phyloP scores from a whole-genome alignment of 75 land plant genomes.

The Picea glauca region DNA sequence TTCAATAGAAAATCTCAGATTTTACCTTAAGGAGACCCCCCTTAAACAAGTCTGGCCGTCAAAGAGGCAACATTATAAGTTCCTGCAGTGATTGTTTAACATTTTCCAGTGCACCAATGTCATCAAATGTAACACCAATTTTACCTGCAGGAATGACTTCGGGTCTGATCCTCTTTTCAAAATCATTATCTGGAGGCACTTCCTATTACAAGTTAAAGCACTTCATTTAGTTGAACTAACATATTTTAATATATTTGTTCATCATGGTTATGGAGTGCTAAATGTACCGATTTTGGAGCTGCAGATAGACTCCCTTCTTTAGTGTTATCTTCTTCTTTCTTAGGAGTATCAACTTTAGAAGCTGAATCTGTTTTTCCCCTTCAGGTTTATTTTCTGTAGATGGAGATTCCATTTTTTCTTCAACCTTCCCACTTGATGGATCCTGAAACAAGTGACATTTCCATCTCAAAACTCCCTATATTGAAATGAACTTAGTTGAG shows the following conservation, averaged over 20 bases:
- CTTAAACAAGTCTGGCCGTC: conserved; percentile 77
- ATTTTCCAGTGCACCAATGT: conserved; percentile 81
- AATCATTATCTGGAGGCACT: conserved; percentile 78
- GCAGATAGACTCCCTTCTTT: conserved; percentile 28
- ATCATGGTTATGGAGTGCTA: not conserved
- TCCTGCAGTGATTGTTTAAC: conserved; percentile 87
- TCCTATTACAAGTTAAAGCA: conserved; percentile 38
- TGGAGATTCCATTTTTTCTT: conserved; percentile 26
- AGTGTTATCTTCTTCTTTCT: conserved; percentile 10
- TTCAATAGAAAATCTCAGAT: not conserved
- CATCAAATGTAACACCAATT: conserved; percentile 72
- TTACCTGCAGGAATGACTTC: conserved; percentile 89
- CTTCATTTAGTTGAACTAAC: not conserved
- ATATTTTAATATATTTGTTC: not conserved
- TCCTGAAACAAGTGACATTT: conserved; percentile 19
- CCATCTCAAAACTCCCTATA: not conserved
- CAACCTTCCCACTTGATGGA: conserved; percentile 25
- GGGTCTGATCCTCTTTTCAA: conserved; percentile 91
- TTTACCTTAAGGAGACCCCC: conserved; percentile 76
- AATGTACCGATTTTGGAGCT: conserved; percentile 23
- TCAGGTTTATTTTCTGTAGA: conserved; percentile 34
- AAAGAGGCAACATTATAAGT: conserved; percentile 84
- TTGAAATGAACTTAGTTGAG: too few relatives aligned
- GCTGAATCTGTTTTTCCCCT: conserved; percentile 26
- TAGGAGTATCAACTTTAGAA: conserved; percentile 12